phyloP scores from a whole-genome alignment of 805 yeast genomes.

The Wickerhamiella musiphila region DNA sequence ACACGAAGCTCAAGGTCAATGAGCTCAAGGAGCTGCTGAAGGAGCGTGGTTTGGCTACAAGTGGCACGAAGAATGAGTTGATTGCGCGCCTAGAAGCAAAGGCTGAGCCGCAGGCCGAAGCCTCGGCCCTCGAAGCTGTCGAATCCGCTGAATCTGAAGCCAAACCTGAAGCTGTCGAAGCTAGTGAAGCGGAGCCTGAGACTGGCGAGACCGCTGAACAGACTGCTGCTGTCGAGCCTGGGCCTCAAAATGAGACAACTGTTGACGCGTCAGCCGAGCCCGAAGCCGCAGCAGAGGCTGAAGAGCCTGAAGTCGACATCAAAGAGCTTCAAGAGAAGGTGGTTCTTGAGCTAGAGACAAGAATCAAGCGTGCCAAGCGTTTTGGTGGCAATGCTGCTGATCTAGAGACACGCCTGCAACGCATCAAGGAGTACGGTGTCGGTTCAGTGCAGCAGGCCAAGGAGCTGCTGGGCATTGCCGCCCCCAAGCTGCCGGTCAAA shows the following conservation, averaged over 20 bases:
- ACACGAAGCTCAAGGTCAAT: conserved; percentile 32
- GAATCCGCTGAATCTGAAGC: conserved; percentile 8
- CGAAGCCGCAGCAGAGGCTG: conserved; percentile 11
- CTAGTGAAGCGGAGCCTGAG: conserved; percentile 10
- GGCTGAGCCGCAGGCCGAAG: conserved; percentile 23
- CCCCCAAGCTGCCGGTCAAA: neutral
- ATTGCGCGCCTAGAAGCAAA: conserved; percentile 44
- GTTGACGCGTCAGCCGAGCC: conserved; percentile 8
- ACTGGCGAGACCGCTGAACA: conserved; percentile 1
- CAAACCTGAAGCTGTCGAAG: conserved; percentile 11
- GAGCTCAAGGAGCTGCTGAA: conserved; percentile 70
- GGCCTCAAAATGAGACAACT: conserved; percentile 4
- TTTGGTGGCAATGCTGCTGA: conserved; percentile 41
- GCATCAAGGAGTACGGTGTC: conserved; percentile 76
- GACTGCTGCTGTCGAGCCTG: conserved; percentile 4
- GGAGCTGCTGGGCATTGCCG: neutral
- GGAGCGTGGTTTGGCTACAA: conserved; percentile 42
- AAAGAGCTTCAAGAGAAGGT: conserved; percentile 27
- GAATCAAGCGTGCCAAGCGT: conserved; percentile 55
- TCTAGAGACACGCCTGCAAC: conserved; percentile 42
- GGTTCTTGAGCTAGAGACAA: conserved; percentile 45
- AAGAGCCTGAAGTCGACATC: conserved; percentile 9
- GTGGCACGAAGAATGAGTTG: conserved; percentile 72
- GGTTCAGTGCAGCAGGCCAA: conserved; percentile 18
- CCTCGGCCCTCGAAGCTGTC: conserved; percentile 11